phyloP scores from a whole-genome alignment of 2,329 filamentous ascomycete genomes.

The Apiospora marii region DNA sequence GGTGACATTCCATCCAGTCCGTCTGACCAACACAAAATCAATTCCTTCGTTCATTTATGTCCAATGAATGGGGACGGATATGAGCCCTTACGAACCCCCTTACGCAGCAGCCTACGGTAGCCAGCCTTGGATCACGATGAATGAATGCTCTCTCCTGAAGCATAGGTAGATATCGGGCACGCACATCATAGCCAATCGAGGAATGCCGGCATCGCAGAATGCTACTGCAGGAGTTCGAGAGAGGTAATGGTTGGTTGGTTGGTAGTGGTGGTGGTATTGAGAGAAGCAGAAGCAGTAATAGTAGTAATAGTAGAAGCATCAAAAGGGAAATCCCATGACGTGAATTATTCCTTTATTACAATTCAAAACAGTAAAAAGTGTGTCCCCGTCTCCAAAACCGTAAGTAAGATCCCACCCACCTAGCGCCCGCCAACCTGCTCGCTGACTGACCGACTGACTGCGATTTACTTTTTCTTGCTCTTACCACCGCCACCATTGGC shows the following conservation, averaged over 20 bases:
- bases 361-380: background rate
- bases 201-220: background rate
- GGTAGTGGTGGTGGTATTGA: background rate
- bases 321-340: conserved; percentile 2
- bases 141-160: conserved; percentile 6
- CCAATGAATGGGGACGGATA: background rate
- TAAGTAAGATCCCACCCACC: background rate
- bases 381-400: background rate
- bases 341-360: conserved; percentile 9
- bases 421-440: background rate
- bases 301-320: background rate
- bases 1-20: background rate
- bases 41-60: background rate
- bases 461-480: conserved; percentile 50
- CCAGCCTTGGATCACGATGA: conserved; percentile 8
- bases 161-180: background rate
- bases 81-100: background rate
- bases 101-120: conserved; percentile 5
- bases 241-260: background rate
- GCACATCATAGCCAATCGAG: background rate
- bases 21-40: background rate
- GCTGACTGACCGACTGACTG: background rate
- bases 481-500: conserved; percentile 35
- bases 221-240: conserved; percentile 12
- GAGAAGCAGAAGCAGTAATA: background rate